These are phyloP conservation scores for Solanum sejunctum DNA, from an alignment of 257 asterid species.

Conservation along the genomic window DNA sequence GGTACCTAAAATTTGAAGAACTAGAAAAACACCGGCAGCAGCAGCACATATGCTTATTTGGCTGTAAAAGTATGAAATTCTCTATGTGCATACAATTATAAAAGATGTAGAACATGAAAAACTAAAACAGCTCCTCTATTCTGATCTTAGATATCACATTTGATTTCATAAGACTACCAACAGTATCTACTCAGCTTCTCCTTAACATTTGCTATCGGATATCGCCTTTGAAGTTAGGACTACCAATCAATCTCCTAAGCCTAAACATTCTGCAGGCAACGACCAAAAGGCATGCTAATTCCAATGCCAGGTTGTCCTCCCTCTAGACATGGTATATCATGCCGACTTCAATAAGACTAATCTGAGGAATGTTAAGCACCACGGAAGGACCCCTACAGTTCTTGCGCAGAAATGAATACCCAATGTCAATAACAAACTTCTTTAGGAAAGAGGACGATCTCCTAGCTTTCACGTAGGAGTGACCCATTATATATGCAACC, in stretches of 20 bases:
- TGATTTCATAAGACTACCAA: background rate
- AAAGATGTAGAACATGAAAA: background rate
- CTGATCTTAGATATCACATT: background rate
- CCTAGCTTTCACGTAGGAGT: slow-evolving; percentile 20
- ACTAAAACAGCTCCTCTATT: background rate
- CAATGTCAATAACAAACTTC: slow-evolving; percentile 23
- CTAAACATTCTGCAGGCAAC: background rate
- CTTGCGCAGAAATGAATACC: slow-evolving; percentile 24
- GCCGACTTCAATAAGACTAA: slow-evolving; percentile 28
- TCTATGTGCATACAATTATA: background rate
- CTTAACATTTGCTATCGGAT: background rate
- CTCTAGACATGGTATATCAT: slow-evolving; percentile 20
- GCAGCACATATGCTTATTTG: background rate
- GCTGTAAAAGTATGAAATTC: background rate
- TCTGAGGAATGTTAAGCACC: slow-evolving; percentile 24
- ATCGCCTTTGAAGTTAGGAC: background rate
- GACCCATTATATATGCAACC: slow-evolving; percentile 27
- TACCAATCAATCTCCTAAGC: background rate
- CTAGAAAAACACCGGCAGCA: background rate
- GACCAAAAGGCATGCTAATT: background rate
- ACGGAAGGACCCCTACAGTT: slow-evolving; percentile 21
- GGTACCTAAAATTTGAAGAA: background rate
- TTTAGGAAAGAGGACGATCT: slow-evolving; percentile 21
- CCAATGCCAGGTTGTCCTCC: background rate
- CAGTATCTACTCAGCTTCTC: background rate